Evolutionary conservation across 768 basidiomycete genomes (phyloP), one percentile per base, ranked within the genome.

Genomic region (Tephrocybe sp.): DNA sequence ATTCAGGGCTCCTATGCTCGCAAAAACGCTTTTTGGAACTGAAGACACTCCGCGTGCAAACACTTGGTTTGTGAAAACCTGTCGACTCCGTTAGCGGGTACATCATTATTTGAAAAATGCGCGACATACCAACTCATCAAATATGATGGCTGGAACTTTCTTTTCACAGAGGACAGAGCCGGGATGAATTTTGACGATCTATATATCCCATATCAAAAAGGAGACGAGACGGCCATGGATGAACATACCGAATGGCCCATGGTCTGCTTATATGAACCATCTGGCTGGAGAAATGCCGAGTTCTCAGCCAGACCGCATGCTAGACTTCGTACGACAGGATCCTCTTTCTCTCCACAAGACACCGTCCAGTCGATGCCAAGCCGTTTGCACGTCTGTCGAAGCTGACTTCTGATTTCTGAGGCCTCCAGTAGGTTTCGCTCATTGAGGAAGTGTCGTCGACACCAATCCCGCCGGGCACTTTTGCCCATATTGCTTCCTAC

Each of bases 21-120:
- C 61, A 56, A 75, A 74, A 36, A 74, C 72, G 54, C 61, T 68
- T 43, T 85, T 86, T 3, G 86, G 82, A 31, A 98, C 81, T 1
- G 82, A 72, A 0, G 94, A 95, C 9, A 96, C 95, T n/a, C 87
- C 89, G 2, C 95, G 84, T 2, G 94, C 95, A 59, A 95, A 98
- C 32, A 91, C 84, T 48, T 86, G 83, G 51, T 79, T 88, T 13
- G 92, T 93, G 60, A 86, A 84, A 40, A 92, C 75, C 88, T 91
- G 19, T 59, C n/a, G 16, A 27, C 3, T 6, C 31, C 26, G 15
- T 34, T 46, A 45, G 4, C 41, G 4, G 35, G 42, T 12, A 36
- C 15, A 51, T 44, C 24, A 34, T 41, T 22, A 48, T 26, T 13
- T 15, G 3, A 1, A 37, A 27, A 1, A 50, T 34, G 37, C 24